Conservation (phyloP, 1,284 basidiomycete species). For the Ganoderma sinense region DNA sequence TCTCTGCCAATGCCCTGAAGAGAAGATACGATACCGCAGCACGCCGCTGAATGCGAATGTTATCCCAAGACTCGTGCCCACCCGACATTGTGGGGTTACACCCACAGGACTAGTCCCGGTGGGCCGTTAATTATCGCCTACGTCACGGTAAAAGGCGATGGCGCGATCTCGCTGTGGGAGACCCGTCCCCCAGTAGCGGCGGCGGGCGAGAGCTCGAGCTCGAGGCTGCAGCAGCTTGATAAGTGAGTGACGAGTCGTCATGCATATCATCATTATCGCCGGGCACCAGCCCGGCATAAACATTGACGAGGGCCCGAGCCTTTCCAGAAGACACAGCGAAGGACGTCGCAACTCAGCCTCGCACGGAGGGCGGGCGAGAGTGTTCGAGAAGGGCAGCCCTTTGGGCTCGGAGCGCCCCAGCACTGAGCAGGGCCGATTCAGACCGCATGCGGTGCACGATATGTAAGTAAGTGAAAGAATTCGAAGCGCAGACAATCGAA, state of each 20-base stretch:
- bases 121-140: not conserved
- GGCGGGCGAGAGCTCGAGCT: too few relatives aligned
- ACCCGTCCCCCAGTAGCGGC: too few relatives aligned
- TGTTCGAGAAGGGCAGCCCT: not conserved
- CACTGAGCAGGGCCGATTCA: too few relatives aligned
- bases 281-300: not conserved
- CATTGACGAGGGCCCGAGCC: not conserved
- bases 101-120: not conserved
- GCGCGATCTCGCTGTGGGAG: constrained; percentile 1
- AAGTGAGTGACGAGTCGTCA: not conserved
- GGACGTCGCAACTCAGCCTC: not conserved
- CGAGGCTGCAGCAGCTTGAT: not conserved
- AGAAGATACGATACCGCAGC: not conserved
- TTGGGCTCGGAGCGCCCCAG: not conserved
- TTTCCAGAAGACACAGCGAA: not conserved
- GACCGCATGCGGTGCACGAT: constrained; percentile 2
- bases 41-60: not conserved
- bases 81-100: not conserved
- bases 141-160: not conserved
- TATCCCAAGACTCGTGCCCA: not conserved
- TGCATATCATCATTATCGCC: not conserved
- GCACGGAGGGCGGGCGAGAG: constrained; percentile 1
- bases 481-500: constrained; percentile 1
- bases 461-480: too few relatives aligned
- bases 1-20: not conserved